phyloP scores from a whole-genome alignment of 2,329 filamentous ascomycete species.

The Pseudogymnoascus sp. region DNA sequence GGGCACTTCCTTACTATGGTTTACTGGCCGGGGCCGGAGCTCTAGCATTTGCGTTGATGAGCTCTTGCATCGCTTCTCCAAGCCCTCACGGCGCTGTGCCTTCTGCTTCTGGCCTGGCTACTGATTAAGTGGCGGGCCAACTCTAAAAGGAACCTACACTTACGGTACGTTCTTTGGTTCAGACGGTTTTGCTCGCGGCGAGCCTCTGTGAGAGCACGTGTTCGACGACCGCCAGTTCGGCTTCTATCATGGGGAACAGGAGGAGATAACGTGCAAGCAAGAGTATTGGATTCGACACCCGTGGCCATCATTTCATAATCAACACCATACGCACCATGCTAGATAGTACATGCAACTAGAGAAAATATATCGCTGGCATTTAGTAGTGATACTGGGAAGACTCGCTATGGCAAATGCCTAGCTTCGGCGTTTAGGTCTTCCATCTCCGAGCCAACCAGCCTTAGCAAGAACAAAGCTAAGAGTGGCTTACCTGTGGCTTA shows the following conservation, averaged over 20 bases:
- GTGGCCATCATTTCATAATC: neutral
- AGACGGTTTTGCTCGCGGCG: slow-evolving; percentile 31
- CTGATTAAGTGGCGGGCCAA: neutral
- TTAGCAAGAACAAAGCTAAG: neutral
- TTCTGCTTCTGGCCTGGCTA: slow-evolving; percentile 17
- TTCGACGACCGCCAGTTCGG: slow-evolving; percentile 11
- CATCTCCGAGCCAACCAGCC: neutral
- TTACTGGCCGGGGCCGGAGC: neutral
- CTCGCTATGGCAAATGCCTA: neutral
- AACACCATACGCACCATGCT: neutral
- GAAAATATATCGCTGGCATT: neutral
- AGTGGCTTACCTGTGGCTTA: neutral
- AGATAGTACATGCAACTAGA: neutral
- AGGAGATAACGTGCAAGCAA: neutral
- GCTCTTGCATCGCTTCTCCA: neutral
- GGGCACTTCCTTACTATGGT: neutral
- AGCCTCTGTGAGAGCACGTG: slow-evolving; percentile 30
- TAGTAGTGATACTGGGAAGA: neutral
- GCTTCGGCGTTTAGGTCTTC: neutral
- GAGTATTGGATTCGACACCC: neutral
- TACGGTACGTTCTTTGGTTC: slow-evolving; percentile 31
- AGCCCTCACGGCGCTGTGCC: slow-evolving; percentile 1
- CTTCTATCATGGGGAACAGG: neutral
- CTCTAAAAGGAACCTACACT: slow-evolving; percentile 13
- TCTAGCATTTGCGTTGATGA: neutral